Conservation (phyloP, 371 early-diverging fungal genomes). For the Funneliformis caledonium region DNA sequence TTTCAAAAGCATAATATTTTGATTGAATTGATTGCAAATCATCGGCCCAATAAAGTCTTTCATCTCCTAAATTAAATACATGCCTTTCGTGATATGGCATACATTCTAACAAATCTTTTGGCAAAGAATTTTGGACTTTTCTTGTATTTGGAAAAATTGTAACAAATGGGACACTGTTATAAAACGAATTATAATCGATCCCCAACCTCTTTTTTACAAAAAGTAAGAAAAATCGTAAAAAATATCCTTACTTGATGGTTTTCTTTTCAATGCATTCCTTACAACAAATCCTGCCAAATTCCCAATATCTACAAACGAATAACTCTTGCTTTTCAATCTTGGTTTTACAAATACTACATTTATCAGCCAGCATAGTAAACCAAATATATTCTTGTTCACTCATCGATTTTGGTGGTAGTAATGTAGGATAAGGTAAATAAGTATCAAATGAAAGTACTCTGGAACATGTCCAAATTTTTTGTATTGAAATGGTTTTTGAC, state of each 20-base stretch:
- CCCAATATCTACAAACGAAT: constrained; percentile 5
- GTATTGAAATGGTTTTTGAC: background rate
- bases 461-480: constrained; percentile 16
- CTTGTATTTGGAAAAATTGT: background rate
- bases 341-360: constrained; percentile 12
- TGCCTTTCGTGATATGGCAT: background rate
- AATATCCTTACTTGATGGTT: constrained; percentile 4
- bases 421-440: constrained; percentile 4
- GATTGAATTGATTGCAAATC: background rate
- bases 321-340: background rate
- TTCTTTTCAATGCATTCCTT: background rate
- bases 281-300: constrained; percentile 13
- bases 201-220: too few species aligned
- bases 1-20: background rate
- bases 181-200: too few species aligned
- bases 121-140: background rate
- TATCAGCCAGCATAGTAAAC: constrained; percentile 6
- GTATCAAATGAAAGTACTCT: background rate
- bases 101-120: background rate
- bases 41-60: background rate
- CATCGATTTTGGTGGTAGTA: constrained; percentile 10
- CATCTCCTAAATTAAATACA: background rate
- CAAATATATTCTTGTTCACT: constrained; percentile 29
- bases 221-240: background rate
- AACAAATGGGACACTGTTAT: background rate